Percentiles rank a stretch among this genome's conserved stretches.
Evolutionary conservation across 2,329 filamentous ascomycete species (phyloP).

Genomic region (Pezicula carpinea): DNA sequence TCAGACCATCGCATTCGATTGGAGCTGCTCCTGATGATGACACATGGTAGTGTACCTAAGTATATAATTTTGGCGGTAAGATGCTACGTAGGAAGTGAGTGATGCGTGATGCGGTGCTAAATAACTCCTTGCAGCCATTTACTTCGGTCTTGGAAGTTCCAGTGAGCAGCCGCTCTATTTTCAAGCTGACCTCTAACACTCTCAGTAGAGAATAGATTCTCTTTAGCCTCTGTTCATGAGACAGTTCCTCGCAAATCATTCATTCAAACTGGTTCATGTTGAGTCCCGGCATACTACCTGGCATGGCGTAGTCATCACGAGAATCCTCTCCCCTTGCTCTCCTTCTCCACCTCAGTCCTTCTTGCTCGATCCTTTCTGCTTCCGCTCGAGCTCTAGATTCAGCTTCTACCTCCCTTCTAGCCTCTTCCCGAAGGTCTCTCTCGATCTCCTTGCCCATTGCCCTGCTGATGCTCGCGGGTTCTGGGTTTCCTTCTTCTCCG

Average conservation of each 20-base stretch:
- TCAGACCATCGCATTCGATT: no score
- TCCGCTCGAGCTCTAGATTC: constrained; percentile 32
- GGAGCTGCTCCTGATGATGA: no score
- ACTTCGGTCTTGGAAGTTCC: no score
- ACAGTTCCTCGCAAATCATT: no score
- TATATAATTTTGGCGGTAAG: no score
- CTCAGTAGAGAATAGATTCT: no score
- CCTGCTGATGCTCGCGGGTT: constrained; percentile 42
- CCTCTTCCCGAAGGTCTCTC: constrained; percentile 47
- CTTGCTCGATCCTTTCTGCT: constrained; percentile 27
- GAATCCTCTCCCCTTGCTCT: constrained; percentile 23
- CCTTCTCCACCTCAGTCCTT: constrained; percentile 27
- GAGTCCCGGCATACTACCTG: constrained; percentile 28
- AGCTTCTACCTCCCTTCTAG: constrained; percentile 40
- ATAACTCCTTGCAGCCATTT: no score
- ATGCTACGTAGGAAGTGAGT: no score
- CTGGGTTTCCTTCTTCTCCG: constrained; percentile 50
- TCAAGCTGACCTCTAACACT: no score
- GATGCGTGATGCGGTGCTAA: no score
- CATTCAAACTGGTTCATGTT: background rate
- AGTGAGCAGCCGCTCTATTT: no score
- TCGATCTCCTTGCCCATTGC: constrained; percentile 49
- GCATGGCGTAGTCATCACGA: constrained; percentile 28
- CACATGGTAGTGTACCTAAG: no score
- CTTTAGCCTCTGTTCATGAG: background rate